A percentile compares a stretch with the other conserved stretches of the same genome.
phyloP scores from a whole-genome alignment of 768 basidiomycete genomes.

The Lactarius akahatsu region DNA sequence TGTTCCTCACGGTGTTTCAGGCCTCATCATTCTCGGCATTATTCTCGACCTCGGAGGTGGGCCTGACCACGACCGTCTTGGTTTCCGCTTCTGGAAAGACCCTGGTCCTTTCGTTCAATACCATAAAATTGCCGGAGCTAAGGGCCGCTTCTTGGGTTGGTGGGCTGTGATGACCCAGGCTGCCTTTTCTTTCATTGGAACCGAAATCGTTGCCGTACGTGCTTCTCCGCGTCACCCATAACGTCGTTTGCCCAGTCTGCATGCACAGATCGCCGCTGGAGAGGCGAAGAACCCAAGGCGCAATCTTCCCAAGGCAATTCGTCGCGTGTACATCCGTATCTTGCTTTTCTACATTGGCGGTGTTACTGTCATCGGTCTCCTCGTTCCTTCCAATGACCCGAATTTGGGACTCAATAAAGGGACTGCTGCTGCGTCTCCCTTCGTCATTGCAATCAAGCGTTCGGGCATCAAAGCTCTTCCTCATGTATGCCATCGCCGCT shows the following conservation, averaged over 20 bases:
- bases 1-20: conserved; percentile 4
- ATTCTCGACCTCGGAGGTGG: conserved; percentile 60
- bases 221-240: conserved; percentile 38
- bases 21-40: conserved; percentile 48
- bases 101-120: conserved; percentile 59
- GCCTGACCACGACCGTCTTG: conserved; percentile 52
- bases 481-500: conserved; percentile 35
- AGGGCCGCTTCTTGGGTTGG: conserved; percentile 51
- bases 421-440: conserved; percentile 76
- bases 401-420: conserved; percentile 52
- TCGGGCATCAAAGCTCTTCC: conserved; percentile 75
- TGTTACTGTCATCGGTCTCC: conserved; percentile 75
- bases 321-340: conserved; percentile 72
- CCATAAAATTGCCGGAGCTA: conserved; percentile 40
- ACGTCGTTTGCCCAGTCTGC: conserved; percentile 47
- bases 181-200: conserved; percentile 59
- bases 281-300: conserved; percentile 86
- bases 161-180: conserved; percentile 59
- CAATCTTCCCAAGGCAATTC: conserved; percentile 58
- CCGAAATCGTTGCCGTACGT: conserved; percentile 47
- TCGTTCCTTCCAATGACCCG: conserved; percentile 72
- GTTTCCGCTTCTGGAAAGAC: conserved; percentile 49
- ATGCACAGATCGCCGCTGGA: conserved; percentile 83
- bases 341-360: conserved; percentile 69
- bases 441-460: conserved; percentile 83